A percentile compares a stretch with the other conserved stretches of the same genome.
Conservation (phyloP, 208 protist species). For the Leishmania tarentolae region DNA sequence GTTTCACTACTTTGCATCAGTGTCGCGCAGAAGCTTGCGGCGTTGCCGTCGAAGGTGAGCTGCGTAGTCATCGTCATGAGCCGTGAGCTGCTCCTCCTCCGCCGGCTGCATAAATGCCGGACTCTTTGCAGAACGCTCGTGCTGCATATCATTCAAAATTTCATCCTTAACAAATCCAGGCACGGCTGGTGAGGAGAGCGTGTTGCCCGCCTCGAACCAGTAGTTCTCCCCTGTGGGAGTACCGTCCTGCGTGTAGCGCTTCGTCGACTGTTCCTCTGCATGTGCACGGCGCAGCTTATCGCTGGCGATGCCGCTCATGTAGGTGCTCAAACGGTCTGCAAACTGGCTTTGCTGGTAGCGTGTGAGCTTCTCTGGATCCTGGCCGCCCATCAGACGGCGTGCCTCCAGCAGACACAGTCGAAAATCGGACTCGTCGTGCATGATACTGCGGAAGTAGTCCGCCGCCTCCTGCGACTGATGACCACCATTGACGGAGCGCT, state of each 20-base stretch:
- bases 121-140: slow-evolving; percentile 45
- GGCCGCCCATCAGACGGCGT: slow-evolving; percentile 52
- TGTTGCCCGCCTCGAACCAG: slow-evolving; percentile 83
- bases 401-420: slow-evolving; percentile 56
- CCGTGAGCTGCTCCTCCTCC: slow-evolving; percentile 38
- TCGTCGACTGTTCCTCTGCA: slow-evolving; percentile 54
- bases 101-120: slow-evolving; percentile 61
- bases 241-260: slow-evolving; percentile 74
- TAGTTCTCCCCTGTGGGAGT: slow-evolving; percentile 84
- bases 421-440: slow-evolving; percentile 68
- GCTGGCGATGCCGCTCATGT: slow-evolving; percentile 57
- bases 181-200: slow-evolving; percentile 59
- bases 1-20: slow-evolving; percentile 18
- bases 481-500: slow-evolving; percentile 48
- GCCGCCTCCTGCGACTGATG: slow-evolving; percentile 49
- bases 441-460: slow-evolving; percentile 69
- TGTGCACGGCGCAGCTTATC: slow-evolving; percentile 56
- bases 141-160: slow-evolving; percentile 73
- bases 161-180: slow-evolving; percentile 79
- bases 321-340: slow-evolving; percentile 53
- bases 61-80: slow-evolving; percentile 50
- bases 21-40: slow-evolving; percentile 20
- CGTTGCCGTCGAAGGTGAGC: slow-evolving; percentile 64
- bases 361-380: slow-evolving; percentile 66
- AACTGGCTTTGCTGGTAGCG: slow-evolving; percentile 74